Evolutionary conservation across 179 eudicot species (phyloP), one percentile per base, ranked within the genome.

Genomic region (Monotropa hypopitys): DNA sequence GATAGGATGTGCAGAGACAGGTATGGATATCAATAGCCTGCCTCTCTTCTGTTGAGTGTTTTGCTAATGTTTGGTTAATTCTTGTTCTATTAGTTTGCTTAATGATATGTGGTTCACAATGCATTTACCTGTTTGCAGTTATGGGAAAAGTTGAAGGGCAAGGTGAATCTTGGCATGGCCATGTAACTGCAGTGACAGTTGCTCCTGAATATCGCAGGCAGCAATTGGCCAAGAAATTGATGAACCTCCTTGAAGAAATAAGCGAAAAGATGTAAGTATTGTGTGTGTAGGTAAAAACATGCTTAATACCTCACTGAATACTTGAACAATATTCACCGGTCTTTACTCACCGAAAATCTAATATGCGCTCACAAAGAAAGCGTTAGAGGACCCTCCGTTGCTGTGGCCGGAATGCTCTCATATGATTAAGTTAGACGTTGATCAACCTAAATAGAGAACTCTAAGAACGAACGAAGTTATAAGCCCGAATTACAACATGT

Each of bases 91-190:
- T 54, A 42, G 77, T 77, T 77, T n/a, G 23, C 8, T 0, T 18
- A 32, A 70, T 28, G 4, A 75, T 32, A 26, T 32, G 50, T 50
- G 15, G 47, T 40, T 51, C 28, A 32, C 0, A 54, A 57, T 51
- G 65, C 46, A 5, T 54, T 35, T 21, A 54, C 62, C 38, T 61
- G 62, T 78, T 47, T 81, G 74, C 86, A 95, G 99, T 95, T 76
- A 95, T 95, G 99, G 99, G 99, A 46, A 95, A 95, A 88, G 97
- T 95, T 79, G 99, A 95, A 88, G 99, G 99, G 69, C 97, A 95
- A 83, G 99, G 99, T 50, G 97, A 95, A 86, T 92, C 97, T 66
- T 95, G 99, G 99, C 99, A 95, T 90, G 99, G 99, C 59, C 99
- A 93, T 84, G 99, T 95, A 69, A 95, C 99, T 54, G 93, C 99